Conservation (phyloP, 495 filamentous ascomycete species). For the Amniculicola lignicola region DNA sequence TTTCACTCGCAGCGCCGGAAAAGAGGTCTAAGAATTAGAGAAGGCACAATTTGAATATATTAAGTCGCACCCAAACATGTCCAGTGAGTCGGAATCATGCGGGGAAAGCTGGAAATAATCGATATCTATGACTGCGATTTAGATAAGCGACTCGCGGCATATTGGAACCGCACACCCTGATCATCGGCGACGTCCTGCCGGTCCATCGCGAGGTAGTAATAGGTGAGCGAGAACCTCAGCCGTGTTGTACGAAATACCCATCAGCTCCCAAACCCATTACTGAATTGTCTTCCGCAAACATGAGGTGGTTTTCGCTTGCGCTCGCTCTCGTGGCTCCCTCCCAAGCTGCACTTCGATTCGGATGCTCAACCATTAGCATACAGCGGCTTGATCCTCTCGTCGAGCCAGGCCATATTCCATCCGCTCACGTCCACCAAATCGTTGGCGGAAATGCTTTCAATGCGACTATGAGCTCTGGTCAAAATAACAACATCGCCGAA, state of each 20-base stretch:
- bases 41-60: background rate
- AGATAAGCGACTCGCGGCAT: background rate
- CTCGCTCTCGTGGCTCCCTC: slow-evolving; percentile 41
- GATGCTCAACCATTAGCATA: slow-evolving; percentile 48
- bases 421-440: slow-evolving; percentile 49
- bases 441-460: slow-evolving; percentile 32
- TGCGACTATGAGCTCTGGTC: background rate
- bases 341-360: slow-evolving; percentile 48
- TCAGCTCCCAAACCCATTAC: background rate
- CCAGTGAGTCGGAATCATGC: background rate
- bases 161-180: background rate
- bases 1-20: background rate
- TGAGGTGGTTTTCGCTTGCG: slow-evolving; percentile 45
- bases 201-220: background rate
- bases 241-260: background rate
- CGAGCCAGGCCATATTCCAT: slow-evolving; percentile 42
- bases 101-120: background rate
- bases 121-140: background rate
- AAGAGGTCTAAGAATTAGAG: background rate
- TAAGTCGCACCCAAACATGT: background rate
- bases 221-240: background rate
- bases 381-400: slow-evolving; percentile 50
- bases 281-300: slow-evolving; percentile 27
- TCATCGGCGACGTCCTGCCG: background rate
- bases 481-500: slow-evolving; percentile 8